Conservation (phyloP, 768 basidiomycete genomes). For the Kondoa malvinella region DNA sequence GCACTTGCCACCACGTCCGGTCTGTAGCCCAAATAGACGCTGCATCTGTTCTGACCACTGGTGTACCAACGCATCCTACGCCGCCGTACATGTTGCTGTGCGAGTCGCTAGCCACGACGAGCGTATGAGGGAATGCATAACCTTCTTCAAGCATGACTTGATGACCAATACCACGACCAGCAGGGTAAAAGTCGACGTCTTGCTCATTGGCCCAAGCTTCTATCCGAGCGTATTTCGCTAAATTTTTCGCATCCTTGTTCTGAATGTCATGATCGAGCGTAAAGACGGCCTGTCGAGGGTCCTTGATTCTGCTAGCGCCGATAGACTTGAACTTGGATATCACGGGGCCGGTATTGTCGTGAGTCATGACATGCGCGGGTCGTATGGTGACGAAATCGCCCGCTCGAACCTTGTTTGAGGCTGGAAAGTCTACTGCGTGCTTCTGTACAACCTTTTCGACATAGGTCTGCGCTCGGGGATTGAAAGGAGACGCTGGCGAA, state of each 20-base stretch:
- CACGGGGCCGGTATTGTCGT: constrained; percentile 95
- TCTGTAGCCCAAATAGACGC: constrained; percentile 88
- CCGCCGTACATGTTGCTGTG: constrained; percentile 87
- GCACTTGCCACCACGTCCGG: constrained; percentile 99
- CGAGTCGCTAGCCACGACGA: constrained; percentile 48
- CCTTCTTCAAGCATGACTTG: constrained; percentile 96
- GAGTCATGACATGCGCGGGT: constrained; percentile 95
- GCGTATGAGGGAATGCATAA: constrained; percentile 85
- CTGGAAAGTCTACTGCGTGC: constrained; percentile 76
- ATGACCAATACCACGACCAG: constrained; percentile 93
- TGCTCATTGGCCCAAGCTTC: constrained; percentile 75
- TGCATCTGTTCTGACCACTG: constrained; percentile 62
- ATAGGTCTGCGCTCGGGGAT: constrained; percentile 46
- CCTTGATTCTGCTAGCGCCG: constrained; percentile 64
- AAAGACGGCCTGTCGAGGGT: constrained; percentile 75
- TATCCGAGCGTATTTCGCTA: constrained; percentile 78
- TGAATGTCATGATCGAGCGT: constrained; percentile 97
- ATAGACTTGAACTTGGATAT: constrained; percentile 98
- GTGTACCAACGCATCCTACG: constrained; percentile 89
- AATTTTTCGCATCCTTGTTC: constrained; percentile 73
- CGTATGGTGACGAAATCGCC: constrained; percentile 99
- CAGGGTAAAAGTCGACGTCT: constrained; percentile 84
- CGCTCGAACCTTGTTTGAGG: constrained; percentile 62
- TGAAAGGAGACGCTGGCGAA: constrained; percentile 7
- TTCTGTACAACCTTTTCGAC: constrained; percentile 97